Conservation (phyloP, 352 stramenopile species). For the Globisporangium apiculatum region DNA sequence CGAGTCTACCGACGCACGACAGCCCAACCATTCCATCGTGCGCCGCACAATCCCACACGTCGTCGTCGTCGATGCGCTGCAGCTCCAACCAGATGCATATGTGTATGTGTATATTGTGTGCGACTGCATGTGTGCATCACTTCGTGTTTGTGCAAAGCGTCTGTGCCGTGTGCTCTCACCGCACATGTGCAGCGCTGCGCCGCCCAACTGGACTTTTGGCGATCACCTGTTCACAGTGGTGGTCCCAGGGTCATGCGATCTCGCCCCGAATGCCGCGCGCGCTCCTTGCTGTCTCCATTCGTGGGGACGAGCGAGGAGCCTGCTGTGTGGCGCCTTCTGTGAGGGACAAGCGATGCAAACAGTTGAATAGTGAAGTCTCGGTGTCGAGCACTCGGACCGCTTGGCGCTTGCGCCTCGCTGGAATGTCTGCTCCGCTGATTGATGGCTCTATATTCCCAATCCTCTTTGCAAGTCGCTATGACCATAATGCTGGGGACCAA, state of each 20-base stretch:
- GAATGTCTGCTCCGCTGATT: conserved; percentile 82
- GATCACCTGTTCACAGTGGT: conserved; percentile 83
- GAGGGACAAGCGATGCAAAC: conserved; percentile 88
- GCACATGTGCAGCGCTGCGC: neutral
- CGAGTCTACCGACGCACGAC: neutral
- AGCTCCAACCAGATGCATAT: neutral
- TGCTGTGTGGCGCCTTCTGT: conserved; percentile 30
- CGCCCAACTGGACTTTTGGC: conserved; percentile 73
- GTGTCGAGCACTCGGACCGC: conserved; percentile 85
- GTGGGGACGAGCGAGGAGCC: conserved; percentile 8
- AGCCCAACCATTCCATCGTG: neutral
- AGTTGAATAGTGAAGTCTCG: conserved; percentile 88
- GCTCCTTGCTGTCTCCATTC: conserved; percentile 8
- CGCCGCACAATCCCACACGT: neutral
- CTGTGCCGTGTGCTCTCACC: conserved; percentile 1
- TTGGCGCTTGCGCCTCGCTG: conserved; percentile 27
- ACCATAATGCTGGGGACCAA: conserved; percentile 88
- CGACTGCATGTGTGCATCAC: neutral
- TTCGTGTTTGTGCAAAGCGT: conserved; percentile 2
- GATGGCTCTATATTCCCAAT: conserved; percentile 91
- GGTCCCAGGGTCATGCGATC: conserved; percentile 75
- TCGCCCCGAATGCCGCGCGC: conserved; percentile 53
- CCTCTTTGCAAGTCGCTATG: conserved; percentile 82
- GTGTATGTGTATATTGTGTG: neutral
- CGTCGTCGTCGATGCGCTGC: neutral